Percentiles rank a stretch among this genome's conserved stretches.
phyloP scores from a whole-genome alignment of 371 early-diverging fungal species.

The Apophysomyces trapeziformis region DNA sequence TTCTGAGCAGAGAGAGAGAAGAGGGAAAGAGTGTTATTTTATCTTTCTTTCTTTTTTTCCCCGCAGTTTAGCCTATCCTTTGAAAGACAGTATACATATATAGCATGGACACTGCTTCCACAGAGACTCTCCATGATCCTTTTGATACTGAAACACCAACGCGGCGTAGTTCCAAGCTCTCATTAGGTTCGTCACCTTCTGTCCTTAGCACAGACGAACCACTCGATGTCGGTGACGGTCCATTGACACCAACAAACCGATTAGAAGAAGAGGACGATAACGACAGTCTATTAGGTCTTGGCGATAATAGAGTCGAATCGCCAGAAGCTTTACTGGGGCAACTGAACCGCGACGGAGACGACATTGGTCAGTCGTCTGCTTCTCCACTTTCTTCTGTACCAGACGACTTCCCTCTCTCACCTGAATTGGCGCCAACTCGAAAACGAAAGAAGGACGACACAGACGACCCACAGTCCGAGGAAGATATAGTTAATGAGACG shows the following conservation, averaged over 20 bases:
- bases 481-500: neutral
- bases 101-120: neutral
- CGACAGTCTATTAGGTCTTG: neutral
- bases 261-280: constrained; percentile 1
- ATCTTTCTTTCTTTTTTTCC: no score
- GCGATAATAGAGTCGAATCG: neutral
- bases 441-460: constrained; percentile 10
- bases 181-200: neutral
- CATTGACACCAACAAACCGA: neutral
- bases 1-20: no score
- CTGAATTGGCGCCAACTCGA: constrained; percentile 2
- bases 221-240: constrained; percentile 1
- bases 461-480: neutral
- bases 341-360: neutral
- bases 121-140: neutral
- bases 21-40: no score
- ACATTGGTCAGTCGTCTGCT: constrained; percentile 5
- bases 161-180: neutral
- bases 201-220: constrained; percentile 1
- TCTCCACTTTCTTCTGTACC: constrained; percentile 14
- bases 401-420: constrained; percentile 15
- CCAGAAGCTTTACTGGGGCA: neutral
- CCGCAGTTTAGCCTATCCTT: no score
- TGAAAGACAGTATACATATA: neutral
- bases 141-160: constrained; percentile 1